These are phyloP conservation scores for Rhizopogon salebrosus DNA, from an alignment of 768 basidiomycete species.

Conservation along the genomic window DNA sequence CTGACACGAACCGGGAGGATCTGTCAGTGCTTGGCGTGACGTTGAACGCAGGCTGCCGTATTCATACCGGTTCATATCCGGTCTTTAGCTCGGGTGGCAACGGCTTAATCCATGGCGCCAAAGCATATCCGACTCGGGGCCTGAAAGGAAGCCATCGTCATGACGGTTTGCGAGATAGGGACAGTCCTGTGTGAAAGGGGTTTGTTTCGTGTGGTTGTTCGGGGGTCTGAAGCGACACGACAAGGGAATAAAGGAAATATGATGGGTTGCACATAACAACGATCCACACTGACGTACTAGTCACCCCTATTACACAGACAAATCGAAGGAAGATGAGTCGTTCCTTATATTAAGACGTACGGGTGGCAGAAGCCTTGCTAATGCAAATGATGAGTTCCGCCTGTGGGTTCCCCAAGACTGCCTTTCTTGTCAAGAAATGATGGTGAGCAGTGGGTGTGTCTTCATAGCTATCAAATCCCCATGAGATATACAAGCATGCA, in stretches of 20 bases:
- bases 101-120: neutral
- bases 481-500: slow-evolving; percentile 8
- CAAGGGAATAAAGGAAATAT: neutral
- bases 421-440: neutral
- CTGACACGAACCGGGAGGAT: neutral
- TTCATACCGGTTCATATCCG: neutral
- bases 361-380: neutral
- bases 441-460: too few relatives aligned
- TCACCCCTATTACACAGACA: too few relatives aligned
- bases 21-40: neutral
- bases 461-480: neutral
- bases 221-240: neutral
- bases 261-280: neutral
- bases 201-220: neutral
- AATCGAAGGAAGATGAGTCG: too few relatives aligned
- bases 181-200: neutral
- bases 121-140: neutral
- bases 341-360: too few relatives aligned
- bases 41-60: neutral
- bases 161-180: neutral
- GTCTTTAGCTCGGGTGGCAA: neutral
- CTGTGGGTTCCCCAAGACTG: neutral
- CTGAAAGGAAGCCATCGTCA: neutral
- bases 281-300: neutral
- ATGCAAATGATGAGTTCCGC: neutral